Evolutionary conservation across 2,329 filamentous ascomycete species (phyloP).

Genomic region (Mycosphaerelloides madeirae): DNA sequence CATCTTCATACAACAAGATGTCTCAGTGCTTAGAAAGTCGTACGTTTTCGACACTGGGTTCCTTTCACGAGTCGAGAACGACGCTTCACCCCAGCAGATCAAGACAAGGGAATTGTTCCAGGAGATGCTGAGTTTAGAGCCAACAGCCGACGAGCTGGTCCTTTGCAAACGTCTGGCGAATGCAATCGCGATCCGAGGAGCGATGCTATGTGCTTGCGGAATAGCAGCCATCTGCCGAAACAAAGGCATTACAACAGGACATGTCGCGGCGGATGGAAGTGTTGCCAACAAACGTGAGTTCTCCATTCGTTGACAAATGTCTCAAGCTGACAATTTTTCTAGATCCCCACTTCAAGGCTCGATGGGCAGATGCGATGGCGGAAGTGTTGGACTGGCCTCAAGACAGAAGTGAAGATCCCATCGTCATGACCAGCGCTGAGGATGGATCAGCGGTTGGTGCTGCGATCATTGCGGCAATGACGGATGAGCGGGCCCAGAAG

Average conservation of each 20-base stretch:
- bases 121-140: constrained; percentile 21
- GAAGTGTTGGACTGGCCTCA: constrained; percentile 37
- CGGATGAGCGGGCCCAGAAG: constrained; percentile 23
- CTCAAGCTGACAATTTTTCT: no score
- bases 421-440: constrained; percentile 37
- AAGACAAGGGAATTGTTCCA: constrained; percentile 24
- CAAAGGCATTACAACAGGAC: constrained; percentile 29
- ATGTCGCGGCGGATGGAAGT: constrained; percentile 37
- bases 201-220: constrained; percentile 36
- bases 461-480: constrained; percentile 33
- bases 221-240: constrained; percentile 36
- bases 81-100: constrained; percentile 22
- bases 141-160: constrained; percentile 26
- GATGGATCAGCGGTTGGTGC: constrained; percentile 41
- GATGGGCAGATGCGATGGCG: constrained; percentile 38
- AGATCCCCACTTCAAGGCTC: constrained; percentile 38
- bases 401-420: constrained; percentile 29
- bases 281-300: constrained; percentile 41
- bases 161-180: constrained; percentile 29
- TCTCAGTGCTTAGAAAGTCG: constrained; percentile 68
- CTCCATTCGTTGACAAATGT: no score
- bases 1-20: constrained; percentile 77
- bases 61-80: constrained; percentile 79
- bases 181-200: constrained; percentile 32
- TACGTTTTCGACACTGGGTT: constrained; percentile 90